A percentile compares a stretch with the other conserved stretches of the same genome.
These are phyloP conservation scores for Erythrophleum ivorense DNA, from an alignment of 331 rosid species.

Conservation along the genomic window DNA sequence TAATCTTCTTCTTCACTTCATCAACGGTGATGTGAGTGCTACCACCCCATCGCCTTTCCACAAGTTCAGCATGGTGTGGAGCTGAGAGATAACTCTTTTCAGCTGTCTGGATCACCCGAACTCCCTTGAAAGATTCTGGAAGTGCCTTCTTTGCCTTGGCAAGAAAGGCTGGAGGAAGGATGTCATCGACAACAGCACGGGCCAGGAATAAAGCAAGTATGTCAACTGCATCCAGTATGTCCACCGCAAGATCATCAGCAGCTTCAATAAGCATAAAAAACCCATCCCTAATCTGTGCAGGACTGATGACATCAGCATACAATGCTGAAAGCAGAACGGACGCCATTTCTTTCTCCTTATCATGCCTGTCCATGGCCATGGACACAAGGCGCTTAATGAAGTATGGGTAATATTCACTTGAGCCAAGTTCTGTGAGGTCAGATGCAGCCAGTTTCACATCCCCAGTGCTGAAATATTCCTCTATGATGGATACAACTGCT, in stretches of 20 bases:
- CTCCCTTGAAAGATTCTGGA: conserved; percentile 86
- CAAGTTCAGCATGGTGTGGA: conserved; percentile 98
- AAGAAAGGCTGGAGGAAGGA: conserved; percentile 92
- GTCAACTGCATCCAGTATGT: conserved; percentile 92
- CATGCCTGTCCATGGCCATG: conserved; percentile 96
- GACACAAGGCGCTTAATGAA: conserved; percentile 91
- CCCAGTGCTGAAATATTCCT: conserved; percentile 89
- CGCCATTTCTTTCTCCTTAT: conserved; percentile 99
- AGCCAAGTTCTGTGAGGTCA: conserved; percentile 90
- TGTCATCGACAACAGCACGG: conserved; percentile 99
- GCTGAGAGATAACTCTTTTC: conserved; percentile 98
- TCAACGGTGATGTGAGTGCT: conserved; percentile 96
- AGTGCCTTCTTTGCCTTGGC: conserved; percentile 86
- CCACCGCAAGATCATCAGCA: conserved; percentile 96
- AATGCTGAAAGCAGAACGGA: conserved; percentile 92
- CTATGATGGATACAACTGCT: conserved; percentile 77
- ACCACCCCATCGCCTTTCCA: conserved; percentile 98
- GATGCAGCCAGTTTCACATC: conserved; percentile 87
- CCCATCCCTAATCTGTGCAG: conserved; percentile 91
- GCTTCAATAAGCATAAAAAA: conserved; percentile 92
- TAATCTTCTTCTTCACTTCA: conserved; percentile 90
- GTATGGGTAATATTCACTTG: conserved; percentile 89
- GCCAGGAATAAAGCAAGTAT: conserved; percentile 93
- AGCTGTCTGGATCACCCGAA: conserved; percentile 82
- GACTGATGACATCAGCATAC: conserved; percentile 94